These are phyloP conservation scores for Dendrobium chrysotoxum DNA, from an alignment of 106 monocot genomes.

Conservation along the genomic window DNA sequence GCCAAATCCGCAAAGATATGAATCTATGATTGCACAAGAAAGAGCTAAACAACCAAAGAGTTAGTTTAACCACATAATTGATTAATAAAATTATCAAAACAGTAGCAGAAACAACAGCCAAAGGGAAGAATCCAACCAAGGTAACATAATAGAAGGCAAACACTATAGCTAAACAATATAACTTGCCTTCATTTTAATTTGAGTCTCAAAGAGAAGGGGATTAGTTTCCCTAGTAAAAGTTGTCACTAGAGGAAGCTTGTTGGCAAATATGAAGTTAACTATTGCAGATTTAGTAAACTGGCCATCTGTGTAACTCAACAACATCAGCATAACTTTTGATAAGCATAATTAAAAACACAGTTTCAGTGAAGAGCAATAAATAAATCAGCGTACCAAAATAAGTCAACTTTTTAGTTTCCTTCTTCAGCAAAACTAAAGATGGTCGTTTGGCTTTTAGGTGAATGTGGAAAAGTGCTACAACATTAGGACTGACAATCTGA, in stretches of 20 bases:
- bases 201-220: constrained; percentile 66
- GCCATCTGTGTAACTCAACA: constrained; percentile 47
- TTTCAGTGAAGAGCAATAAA: neutral
- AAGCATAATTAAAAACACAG: neutral
- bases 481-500: constrained; percentile 71
- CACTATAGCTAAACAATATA: neutral
- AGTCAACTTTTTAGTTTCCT: constrained; percentile 58
- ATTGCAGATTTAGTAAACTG: constrained; percentile 57
- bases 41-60: no score
- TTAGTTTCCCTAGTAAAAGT: constrained; percentile 70
- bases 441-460: constrained; percentile 70
- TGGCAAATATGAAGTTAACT: constrained; percentile 72
- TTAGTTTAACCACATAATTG: no score
- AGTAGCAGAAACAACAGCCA: no score
- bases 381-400: constrained; percentile 48
- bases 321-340: neutral
- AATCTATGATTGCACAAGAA: no score
- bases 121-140: no score
- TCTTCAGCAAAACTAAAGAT: constrained; percentile 69
- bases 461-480: constrained; percentile 84
- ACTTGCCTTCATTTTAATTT: constrained; percentile 72
- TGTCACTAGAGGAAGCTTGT: constrained; percentile 83
- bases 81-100: no score
- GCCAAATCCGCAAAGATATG: no score
- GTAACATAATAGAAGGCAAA: neutral